These are phyloP conservation scores for Rosellinia necatrix DNA, from an alignment of 2,329 filamentous ascomycete genomes.

Conservation along the genomic window DNA sequence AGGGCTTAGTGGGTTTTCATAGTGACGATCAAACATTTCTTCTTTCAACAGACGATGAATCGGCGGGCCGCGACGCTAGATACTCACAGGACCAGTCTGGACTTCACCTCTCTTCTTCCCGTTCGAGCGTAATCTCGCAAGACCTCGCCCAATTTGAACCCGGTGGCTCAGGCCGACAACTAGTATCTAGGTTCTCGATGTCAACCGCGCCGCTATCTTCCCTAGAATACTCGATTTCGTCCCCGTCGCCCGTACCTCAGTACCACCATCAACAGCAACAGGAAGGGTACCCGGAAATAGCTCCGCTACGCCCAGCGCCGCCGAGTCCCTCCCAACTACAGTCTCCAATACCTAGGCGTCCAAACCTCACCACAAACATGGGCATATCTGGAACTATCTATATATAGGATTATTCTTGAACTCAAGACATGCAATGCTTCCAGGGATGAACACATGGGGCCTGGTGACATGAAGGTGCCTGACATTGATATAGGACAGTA, in stretches of 20 bases:
- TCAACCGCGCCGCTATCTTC: conserved; percentile 12
- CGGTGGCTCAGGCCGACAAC: not conserved
- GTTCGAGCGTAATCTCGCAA: conserved; percentile 7
- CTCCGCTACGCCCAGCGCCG: conserved; percentile 16
- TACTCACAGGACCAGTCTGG: not conserved
- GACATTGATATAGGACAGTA: too few species aligned
- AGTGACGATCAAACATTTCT: conserved; percentile 11
- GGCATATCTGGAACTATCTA: conserved; percentile 1
- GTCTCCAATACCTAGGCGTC: conserved; percentile 22
- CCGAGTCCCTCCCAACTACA: conserved; percentile 15
- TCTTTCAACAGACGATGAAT: conserved; percentile 11
- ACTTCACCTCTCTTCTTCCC: conserved; percentile 1
- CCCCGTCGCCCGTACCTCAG: not conserved
- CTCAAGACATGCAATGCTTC: not conserved
- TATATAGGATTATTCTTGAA: not conserved
- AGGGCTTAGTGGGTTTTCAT: not conserved
- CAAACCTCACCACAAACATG: not conserved
- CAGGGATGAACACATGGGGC: not conserved
- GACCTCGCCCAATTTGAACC: conserved; percentile 18
- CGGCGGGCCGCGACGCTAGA: not conserved
- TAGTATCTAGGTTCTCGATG: conserved; percentile 19
- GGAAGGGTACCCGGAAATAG: conserved; percentile 2
- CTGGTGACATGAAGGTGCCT: not conserved
- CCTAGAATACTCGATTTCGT: conserved; percentile 10
- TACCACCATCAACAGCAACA: not conserved